Conservation (phyloP, 208 protist species). For the Histomonas meleagridis region DNA sequence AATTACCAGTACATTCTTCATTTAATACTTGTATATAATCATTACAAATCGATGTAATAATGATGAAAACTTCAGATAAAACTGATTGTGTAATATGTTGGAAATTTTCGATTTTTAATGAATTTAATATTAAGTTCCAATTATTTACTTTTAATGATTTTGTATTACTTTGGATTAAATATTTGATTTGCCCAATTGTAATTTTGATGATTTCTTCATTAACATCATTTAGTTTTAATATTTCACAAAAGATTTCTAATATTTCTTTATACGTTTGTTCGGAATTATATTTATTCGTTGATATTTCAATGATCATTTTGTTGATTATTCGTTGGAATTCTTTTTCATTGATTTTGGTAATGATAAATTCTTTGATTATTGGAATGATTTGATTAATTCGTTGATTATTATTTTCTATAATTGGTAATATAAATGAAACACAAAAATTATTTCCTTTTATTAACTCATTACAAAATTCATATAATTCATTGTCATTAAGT, state of each 20-base stretch:
- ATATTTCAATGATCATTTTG: not conserved
- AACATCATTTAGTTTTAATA: not conserved
- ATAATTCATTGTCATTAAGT: not conserved
- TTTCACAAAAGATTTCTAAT: not conserved
- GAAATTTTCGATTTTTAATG: too few species aligned
- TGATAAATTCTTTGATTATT: not conserved
- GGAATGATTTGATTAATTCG: not conserved
- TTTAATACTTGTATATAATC: too few species aligned
- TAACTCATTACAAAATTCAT: not conserved
- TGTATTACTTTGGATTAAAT: too few species aligned
- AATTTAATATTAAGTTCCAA: too few species aligned
- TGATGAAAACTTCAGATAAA: too few species aligned
- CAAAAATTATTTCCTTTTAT: not conserved
- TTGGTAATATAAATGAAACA: not conserved
- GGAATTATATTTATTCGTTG: not conserved
- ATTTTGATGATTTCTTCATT: not conserved
- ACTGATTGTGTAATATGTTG: too few species aligned
- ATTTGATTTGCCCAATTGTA: too few species aligned
- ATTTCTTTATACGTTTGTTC: not conserved
- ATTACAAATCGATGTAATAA: too few species aligned
- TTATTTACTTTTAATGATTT: too few species aligned
- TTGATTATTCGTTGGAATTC: not conserved
- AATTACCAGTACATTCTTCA: too few species aligned
- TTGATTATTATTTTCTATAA: not conserved
- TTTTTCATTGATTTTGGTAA: not conserved